These are phyloP conservation scores for Trichothecium sympodiale DNA, from an alignment of 2,329 filamentous ascomycete species.

Conservation along the genomic window DNA sequence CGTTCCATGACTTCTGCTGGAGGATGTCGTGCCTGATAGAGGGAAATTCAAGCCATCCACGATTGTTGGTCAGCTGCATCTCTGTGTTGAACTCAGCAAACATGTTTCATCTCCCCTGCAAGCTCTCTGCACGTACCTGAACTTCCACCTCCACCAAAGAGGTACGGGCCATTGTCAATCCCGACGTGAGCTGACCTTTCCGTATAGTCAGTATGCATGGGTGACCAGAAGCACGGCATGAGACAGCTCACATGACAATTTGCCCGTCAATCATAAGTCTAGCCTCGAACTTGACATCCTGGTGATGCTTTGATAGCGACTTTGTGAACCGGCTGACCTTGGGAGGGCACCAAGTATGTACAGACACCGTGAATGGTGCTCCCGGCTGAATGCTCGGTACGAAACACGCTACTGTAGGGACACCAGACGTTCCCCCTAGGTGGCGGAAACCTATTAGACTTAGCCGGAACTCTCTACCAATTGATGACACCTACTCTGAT, in stretches of 20 bases:
- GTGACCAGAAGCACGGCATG: background rate
- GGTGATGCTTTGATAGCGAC: slow-evolving; percentile 42
- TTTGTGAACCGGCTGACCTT: slow-evolving; percentile 45
- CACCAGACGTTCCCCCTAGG: slow-evolving; percentile 31
- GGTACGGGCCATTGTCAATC: slow-evolving; percentile 36
- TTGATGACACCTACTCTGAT: slow-evolving; percentile 24
- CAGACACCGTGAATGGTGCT: slow-evolving; percentile 56
- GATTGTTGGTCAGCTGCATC: background rate
- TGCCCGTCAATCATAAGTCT: slow-evolving; percentile 59
- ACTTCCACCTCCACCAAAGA: slow-evolving; percentile 32
- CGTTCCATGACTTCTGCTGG: slow-evolving; percentile 59
- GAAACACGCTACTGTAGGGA: slow-evolving; percentile 64
- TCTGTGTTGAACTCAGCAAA: background rate
- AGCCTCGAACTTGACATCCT: slow-evolving; percentile 51
- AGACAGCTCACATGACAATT: slow-evolving; percentile 45
- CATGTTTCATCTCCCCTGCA: background rate
- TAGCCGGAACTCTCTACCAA: background rate
- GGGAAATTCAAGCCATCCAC: slow-evolving; percentile 53
- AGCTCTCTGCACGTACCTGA: slow-evolving; percentile 22
- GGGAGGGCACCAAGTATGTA: slow-evolving; percentile 62
- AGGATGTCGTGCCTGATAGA: slow-evolving; percentile 59
- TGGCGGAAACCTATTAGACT: slow-evolving; percentile 37
- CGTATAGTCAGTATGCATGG: background rate
- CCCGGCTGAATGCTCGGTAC: slow-evolving; percentile 51
- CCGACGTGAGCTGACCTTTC: slow-evolving; percentile 43